These are phyloP conservation scores for Mikania micrantha DNA, from an alignment of 129 eudicot genomes.

Conservation along the genomic window DNA sequence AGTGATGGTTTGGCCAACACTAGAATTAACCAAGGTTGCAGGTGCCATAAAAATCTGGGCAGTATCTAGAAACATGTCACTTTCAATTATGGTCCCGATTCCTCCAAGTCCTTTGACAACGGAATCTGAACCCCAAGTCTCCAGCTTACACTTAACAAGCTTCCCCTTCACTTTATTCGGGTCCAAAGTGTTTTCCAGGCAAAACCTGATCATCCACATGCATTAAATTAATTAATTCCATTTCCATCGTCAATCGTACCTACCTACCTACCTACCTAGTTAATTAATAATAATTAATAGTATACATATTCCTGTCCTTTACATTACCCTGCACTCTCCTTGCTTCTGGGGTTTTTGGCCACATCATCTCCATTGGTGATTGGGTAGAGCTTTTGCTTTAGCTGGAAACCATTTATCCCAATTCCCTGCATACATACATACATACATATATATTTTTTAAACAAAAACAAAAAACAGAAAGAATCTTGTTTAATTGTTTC, in stretches of 20 bases:
- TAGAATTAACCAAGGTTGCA: slow-evolving; percentile 60
- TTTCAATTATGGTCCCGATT: slow-evolving; percentile 57
- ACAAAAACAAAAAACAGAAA: no score
- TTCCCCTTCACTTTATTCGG: slow-evolving; percentile 81
- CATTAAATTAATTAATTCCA: no score
- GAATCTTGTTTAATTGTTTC: background rate
- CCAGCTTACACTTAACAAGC: slow-evolving; percentile 62
- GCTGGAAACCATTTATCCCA: slow-evolving; percentile 58
- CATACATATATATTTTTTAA: no score
- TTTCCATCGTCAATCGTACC: no score
- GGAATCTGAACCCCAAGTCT: slow-evolving; percentile 65
- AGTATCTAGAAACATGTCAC: slow-evolving; percentile 55
- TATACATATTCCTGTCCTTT: no score
- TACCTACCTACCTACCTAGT: no score
- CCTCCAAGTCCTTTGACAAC: slow-evolving; percentile 80
- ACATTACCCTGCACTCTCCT: slow-evolving; percentile 69
- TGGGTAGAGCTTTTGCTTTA: slow-evolving; percentile 45
- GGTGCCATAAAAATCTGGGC: slow-evolving; percentile 84
- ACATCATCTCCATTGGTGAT: slow-evolving; percentile 66
- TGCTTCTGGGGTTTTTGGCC: slow-evolving; percentile 46
- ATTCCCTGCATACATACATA: slow-evolving; percentile 61
- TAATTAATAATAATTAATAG: no score
- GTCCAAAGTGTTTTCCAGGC: slow-evolving; percentile 63
- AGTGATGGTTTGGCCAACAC: slow-evolving; percentile 40
- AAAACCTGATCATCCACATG: no score